phyloP scores from a whole-genome alignment of 352 stramenopile species.

The Pythium utonaiense region DNA sequence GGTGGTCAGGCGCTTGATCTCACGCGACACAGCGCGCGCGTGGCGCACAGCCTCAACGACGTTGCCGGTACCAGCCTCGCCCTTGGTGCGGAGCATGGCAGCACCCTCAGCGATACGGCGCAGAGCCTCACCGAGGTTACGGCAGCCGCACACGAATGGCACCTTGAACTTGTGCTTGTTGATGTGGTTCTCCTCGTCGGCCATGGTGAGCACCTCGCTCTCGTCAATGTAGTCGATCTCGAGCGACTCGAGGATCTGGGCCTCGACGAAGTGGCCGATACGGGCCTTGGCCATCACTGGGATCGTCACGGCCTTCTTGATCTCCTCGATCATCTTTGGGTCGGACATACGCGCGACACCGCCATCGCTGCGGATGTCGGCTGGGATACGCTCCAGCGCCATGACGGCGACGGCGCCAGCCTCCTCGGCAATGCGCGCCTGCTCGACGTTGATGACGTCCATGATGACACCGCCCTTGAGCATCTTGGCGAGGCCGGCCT shows the following conservation, averaged over 20 bases:
- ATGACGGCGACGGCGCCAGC: conserved; percentile 97
- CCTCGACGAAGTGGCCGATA: conserved; percentile 99
- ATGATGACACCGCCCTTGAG: conserved; percentile 99
- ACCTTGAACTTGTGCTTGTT: conserved; percentile 97
- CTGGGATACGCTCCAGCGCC: conserved; percentile 97
- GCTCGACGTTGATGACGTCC: conserved; percentile 91
- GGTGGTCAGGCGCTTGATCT: conserved; percentile 88
- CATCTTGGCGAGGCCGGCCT: conserved; percentile 97
- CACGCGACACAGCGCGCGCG: conserved; percentile 88
- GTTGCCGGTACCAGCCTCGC: conserved; percentile 97
- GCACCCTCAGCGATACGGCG: conserved; percentile 94
- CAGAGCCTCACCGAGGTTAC: conserved; percentile 96
- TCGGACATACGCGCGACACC: conserved; percentile 97
- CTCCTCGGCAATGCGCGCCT: conserved; percentile 96
- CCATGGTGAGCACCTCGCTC: conserved; percentile 97
- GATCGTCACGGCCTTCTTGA: conserved; percentile 98
- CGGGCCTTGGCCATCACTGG: conserved; percentile 98
- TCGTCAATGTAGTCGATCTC: conserved; percentile 99
- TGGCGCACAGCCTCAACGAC: conserved; percentile 98
- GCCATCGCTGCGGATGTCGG: conserved; percentile 95
- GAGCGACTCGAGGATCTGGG: conserved; percentile 96
- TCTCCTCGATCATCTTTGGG: conserved; percentile 96
- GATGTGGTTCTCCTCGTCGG: conserved; percentile 97
- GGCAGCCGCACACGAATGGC: conserved; percentile 98
- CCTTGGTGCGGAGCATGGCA: conserved; percentile 98